Base-by-base conservation (phyloP, 805 yeast genomes). In the Kazachstania psychrophila region DNA sequence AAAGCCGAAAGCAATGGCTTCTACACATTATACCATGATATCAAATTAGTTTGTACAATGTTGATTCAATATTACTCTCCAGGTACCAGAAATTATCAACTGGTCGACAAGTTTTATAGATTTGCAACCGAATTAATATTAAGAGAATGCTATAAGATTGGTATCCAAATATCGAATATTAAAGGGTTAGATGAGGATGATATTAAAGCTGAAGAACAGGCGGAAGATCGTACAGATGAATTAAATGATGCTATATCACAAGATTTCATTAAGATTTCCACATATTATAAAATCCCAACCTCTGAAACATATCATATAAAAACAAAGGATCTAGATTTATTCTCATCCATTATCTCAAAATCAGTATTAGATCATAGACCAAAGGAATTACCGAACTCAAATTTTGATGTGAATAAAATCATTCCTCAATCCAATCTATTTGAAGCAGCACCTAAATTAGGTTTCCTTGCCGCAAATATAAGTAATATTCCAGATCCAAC, bases 321-420 rank as follows among this genome's bases (percentile, higher is more conserved):
- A 8, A 75, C 81, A 14, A 72, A 72, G 28, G 86, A 79, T 28
- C 68, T 74, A 20, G 94, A 96, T 11, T 65, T 92, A 34, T 89
- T 92, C 54, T 72, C 95, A 5, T 79, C 95, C 0, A 60, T 79
- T 25, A 69, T 73, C 23, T 69, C 73, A 20, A 80, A 75, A 49
- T 84, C 96, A 0, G 64, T 71, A 15, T 60, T 87, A 36, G 97
- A 92, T 54, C 73, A 78, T 31, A 74, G 95, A 43, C 77, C 75
- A 34, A 73, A 82, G 2, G 61, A 70, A 2, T 69, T 82, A 4
- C 85, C 84, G 8, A 78, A 77, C 22, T 78, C 79, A 23, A 54
- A 54, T 11, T 79, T 83, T 51, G 68, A 70, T 32, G 54, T 77
- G n/a, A 66, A 87, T 23, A 77, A 77, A 42, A 74, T 85, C 2